Conservation (phyloP, 352 stramenopile genomes). For the Pythium plurisporium region DNA sequence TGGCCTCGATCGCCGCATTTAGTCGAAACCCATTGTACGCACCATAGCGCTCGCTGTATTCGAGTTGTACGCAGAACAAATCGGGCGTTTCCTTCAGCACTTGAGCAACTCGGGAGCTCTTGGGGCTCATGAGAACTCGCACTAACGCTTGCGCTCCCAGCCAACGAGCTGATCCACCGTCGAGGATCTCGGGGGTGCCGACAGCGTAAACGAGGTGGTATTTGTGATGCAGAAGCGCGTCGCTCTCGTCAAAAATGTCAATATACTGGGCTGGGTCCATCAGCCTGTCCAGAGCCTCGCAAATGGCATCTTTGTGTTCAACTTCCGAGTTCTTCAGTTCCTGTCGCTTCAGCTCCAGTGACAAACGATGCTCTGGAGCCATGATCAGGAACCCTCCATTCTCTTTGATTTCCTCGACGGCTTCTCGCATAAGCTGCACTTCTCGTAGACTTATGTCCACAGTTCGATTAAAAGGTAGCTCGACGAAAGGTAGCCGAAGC, state of each 20-base stretch:
- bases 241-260: slow-evolving; percentile 86
- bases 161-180: slow-evolving; percentile 43
- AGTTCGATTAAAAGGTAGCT: slow-evolving; percentile 75
- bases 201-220: slow-evolving; percentile 89
- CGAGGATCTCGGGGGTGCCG: slow-evolving; percentile 38
- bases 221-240: slow-evolving; percentile 82
- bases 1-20: slow-evolving; percentile 12
- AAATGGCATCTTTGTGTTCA: not conserved
- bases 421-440: slow-evolving; percentile 38
- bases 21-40: slow-evolving; percentile 41
- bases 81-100: slow-evolving; percentile 36
- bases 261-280: slow-evolving; percentile 49
- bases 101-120: slow-evolving; percentile 12
- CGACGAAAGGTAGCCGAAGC: slow-evolving; percentile 40
- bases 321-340: slow-evolving; percentile 28
- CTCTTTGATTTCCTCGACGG: slow-evolving; percentile 30
- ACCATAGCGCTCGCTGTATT: slow-evolving; percentile 33
- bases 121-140: slow-evolving; percentile 10
- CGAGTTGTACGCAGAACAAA: slow-evolving; percentile 23
- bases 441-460: too few relatives aligned
- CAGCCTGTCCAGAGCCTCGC: slow-evolving; percentile 32
- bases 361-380: slow-evolving; percentile 84
- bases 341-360: slow-evolving; percentile 78
- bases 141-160: slow-evolving; percentile 45
- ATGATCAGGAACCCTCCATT: slow-evolving; percentile 61